A percentile compares a stretch with the other conserved stretches of the same genome.
Conservation (phyloP, 371 early-diverging fungal species). For the Mortierella sp. region DNA sequence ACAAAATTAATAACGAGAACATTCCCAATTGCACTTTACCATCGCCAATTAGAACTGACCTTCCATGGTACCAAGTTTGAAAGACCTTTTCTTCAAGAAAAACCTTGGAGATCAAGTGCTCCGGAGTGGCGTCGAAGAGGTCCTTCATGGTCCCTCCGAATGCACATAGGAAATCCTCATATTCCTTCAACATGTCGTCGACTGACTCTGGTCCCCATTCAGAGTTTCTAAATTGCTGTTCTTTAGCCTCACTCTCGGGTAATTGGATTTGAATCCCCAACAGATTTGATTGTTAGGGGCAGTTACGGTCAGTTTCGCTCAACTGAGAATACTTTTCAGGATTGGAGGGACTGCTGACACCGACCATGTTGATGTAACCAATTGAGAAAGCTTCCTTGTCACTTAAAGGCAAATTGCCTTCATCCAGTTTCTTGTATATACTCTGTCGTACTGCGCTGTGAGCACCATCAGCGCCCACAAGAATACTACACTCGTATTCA, state of each 20-base stretch:
- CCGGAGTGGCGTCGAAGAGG: neutral
- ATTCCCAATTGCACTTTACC: neutral
- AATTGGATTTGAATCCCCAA: conserved; percentile 22
- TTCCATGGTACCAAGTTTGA: conserved; percentile 2
- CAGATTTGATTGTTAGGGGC: conserved; percentile 27
- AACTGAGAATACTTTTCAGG: conserved; percentile 19
- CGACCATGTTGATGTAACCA: conserved; percentile 17
- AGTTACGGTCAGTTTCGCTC: conserved; percentile 1
- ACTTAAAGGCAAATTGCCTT: neutral
- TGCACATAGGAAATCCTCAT: conserved; percentile 7
- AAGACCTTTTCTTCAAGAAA: conserved; percentile 3
- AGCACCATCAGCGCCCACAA: conserved; percentile 24
- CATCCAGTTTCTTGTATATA: conserved; percentile 20
- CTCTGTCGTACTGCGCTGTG: conserved; percentile 16
- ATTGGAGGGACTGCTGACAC: neutral
- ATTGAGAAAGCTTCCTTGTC: conserved; percentile 14
- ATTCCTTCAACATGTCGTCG: conserved; percentile 20
- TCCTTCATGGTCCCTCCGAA: conserved; percentile 6
- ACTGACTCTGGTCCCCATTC: conserved; percentile 41
- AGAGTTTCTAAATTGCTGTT: conserved; percentile 19
- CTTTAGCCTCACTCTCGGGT: neutral
- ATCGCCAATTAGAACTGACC: conserved; percentile 6
- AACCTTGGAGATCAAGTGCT: conserved; percentile 1
- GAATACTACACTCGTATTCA: conserved; percentile 14
- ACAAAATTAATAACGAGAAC: no score